Evolutionary conservation across 495 filamentous ascomycete genomes (phyloP), one percentile per base, ranked within the genome.

Genomic region (Cladorrhinum samala): DNA sequence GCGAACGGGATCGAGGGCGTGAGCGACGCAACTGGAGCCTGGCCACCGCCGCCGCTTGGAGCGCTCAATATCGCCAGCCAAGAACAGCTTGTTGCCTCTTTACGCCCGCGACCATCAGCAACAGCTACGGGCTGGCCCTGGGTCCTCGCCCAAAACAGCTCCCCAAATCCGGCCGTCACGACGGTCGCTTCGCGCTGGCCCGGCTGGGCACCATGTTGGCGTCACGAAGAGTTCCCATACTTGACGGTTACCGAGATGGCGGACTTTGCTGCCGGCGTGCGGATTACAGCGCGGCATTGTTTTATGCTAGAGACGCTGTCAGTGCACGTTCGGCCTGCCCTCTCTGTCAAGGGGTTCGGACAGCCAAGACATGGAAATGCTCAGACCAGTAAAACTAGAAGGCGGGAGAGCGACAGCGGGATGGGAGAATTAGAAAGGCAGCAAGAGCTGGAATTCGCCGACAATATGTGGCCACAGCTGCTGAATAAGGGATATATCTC

Each of bases 191-290:
- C 53, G 14, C 50, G 59, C 4, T 68, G 70, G 71, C 50, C 71
- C 7, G 71, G 71, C 18, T 60, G 60, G 44, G 71, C 76, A 2
- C 74, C 76, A 3, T 81, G 77, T 60, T 81, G 77, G 77, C 69
- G 77, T 14, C 77, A 81, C 59, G 72, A 77, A 44, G 73, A 75
- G 43, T 78, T 78, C 48, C 77, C 77, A 0, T 76, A 79, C 53
- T 61, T 79, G n/a, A 79, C 79, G 2, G 70, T 86, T 24, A 67
- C 76, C 18, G 74, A 86, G 42, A 72, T 75, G 39, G 67, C 72
- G 1, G 82, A 86, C 45, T 59, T 59, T 5, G 56, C 69, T 1
- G 78, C 83, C 2, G 72, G 77, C 1, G 76, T 87, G 7, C 61
- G 72, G n/a, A 74, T 84, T 56, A 75, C 74, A 43, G 76, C 75